Conservation (phyloP, 2,329 filamentous ascomycete genomes). For the Achaetomium macrosporum region DNA sequence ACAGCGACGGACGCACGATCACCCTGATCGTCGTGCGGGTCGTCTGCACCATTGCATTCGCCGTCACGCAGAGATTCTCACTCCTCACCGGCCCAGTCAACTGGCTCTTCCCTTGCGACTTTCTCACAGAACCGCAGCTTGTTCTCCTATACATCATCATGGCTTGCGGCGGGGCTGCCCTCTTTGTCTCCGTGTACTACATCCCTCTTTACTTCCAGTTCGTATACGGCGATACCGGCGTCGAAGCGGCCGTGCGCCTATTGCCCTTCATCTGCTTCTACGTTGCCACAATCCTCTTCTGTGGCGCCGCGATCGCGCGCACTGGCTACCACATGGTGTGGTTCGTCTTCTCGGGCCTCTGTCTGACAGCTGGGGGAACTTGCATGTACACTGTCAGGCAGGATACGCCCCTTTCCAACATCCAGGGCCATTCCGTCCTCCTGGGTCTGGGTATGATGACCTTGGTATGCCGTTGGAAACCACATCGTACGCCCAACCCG, state of each 20-base stretch:
- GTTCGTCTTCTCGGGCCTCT: background rate
- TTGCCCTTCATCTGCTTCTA: background rate
- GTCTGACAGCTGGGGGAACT: background rate
- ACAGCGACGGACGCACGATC: background rate
- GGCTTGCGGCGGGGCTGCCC: background rate
- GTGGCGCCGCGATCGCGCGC: background rate
- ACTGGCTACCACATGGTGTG: background rate
- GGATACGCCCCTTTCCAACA: background rate
- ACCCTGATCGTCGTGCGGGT: background rate
- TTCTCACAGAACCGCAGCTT: background rate
- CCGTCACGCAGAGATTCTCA: background rate
- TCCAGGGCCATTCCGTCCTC: background rate
- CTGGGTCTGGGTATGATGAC: background rate
- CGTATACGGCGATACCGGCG: background rate
- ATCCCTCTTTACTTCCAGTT: background rate
- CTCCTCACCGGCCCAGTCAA: background rate
- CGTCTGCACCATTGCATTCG: background rate
- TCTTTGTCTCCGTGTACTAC: background rate
- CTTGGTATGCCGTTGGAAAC: background rate
- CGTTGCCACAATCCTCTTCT: background rate
- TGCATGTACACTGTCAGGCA: background rate
- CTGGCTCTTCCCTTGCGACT: background rate
- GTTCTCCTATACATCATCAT: background rate
- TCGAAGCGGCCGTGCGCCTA: background rate
- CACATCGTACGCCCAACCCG: background rate